Evolutionary conservation across 1,284 basidiomycete genomes (phyloP), one percentile per base, ranked within the genome.

Genomic region (Trichosporon sp.): DNA sequence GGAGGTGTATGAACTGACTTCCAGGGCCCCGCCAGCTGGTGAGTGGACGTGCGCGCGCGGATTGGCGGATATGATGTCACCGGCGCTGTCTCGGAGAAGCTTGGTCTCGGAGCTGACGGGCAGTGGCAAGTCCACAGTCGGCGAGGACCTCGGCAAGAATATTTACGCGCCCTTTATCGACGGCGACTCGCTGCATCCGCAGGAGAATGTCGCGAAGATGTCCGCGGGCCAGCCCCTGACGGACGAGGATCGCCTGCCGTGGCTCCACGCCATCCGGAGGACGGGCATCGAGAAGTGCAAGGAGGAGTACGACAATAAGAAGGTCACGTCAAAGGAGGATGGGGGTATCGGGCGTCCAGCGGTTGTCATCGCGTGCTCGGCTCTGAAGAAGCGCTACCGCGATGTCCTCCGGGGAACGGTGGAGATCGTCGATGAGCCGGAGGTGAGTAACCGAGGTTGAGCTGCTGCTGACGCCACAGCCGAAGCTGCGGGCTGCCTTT

Each of bases 41-140:
- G 63, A 70, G 77, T 72, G 21, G 2, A n/a, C 13, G 9, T 42
- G 13, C 23, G 15, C 29, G 62, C 13, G 13, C 47, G 18, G 18
- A 27, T n/a, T 34, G 18, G 12, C 18, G 58, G 12, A 15, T 34
- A 44, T 9, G 42, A 53, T 34, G 63, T 38, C 29, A 29, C 34
- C 13, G 18, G 9, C 29, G 42, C n/a, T 21, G 38, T n/a, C 18
- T 42, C 38, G 38, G 31, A 29, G 34, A 47, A 68, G 31, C 38
- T n/a, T 18, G 38, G 18, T 35, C 25, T 3, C 63, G 32, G n/a
- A 34, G 35, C n/a, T 27, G n/a, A 66, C 23, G 21, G 31, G 7
- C 72, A 84, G 91, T 53, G 94, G 95, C n/a, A 97, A 97, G 83
- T 91, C 92, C 2, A 96, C 94, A 0, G 86, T 96, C 9, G 94